Conservation (phyloP, 2,329 filamentous ascomycete genomes). For the Aurifilum marmelostoma region DNA sequence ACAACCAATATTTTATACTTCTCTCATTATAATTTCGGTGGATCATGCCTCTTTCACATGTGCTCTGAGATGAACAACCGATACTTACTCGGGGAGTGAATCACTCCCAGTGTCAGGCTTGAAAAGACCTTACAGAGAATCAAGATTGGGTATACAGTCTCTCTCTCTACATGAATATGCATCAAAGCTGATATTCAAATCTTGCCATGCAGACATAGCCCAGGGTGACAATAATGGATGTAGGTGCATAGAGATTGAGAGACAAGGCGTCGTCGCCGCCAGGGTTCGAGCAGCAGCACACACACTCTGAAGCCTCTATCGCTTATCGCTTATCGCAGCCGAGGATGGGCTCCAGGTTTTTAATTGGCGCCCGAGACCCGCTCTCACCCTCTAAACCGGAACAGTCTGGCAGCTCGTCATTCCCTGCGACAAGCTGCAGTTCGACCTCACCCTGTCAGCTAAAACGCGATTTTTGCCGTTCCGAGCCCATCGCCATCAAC, state of each 20-base stretch:
- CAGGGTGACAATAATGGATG: too few species aligned
- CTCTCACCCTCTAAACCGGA: slow-evolving; percentile 1
- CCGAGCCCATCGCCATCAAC: slow-evolving; percentile 23
- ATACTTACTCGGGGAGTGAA: too few species aligned
- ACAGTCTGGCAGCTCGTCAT: slow-evolving; percentile 28
- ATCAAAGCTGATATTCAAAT: too few species aligned
- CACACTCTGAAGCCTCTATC: not conserved
- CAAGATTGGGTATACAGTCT: too few species aligned
- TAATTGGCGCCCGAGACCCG: not conserved
- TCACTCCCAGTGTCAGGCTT: not conserved
- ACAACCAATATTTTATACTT: too few species aligned
- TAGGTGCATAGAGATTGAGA: too few species aligned
- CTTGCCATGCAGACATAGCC: too few species aligned
- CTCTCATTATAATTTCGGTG: too few species aligned
- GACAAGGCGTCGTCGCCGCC: too few species aligned
- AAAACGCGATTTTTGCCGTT: slow-evolving; percentile 23
- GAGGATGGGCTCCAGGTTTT: not conserved
- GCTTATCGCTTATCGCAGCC: slow-evolving; percentile 10
- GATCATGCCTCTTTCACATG: not conserved
- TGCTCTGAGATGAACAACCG: not conserved
- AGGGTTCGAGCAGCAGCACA: too few species aligned
- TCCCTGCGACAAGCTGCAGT: slow-evolving; percentile 20
- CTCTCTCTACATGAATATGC: too few species aligned
- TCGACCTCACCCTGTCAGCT: slow-evolving; percentile 14
- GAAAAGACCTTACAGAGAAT: too few species aligned